Base-by-base conservation (phyloP, 1,284 basidiomycete genomes). In the Vanrija pseudolonga region DNA sequence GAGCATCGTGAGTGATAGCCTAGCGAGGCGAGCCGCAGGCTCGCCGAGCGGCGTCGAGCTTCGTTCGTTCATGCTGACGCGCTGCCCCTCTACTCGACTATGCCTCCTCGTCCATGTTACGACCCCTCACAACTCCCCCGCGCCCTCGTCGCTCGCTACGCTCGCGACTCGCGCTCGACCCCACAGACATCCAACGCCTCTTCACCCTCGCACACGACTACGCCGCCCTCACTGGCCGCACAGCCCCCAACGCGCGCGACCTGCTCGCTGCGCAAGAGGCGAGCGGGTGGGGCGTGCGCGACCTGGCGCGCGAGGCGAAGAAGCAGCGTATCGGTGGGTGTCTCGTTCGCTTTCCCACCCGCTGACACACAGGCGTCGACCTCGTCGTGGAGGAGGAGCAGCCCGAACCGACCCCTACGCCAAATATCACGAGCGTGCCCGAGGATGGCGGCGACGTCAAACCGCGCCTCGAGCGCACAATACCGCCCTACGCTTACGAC, bases 1-100 rank as follows among this genome's bases (percentile, higher is more conserved):
- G 69, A 72, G 47, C 53, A 56, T 19, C 71, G 72, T 74, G 48
- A 60, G 72, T 68, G n/a, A 4, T 5, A 26, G 24, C n/a, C n/a
- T n/a, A 26, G 24, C 24, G 24, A 26, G 5, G 24, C 5, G 5
- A 9, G 24, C 24, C 24, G 24, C 4, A 26, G 24, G 24, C 24
- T 26, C 5, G 24, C 24, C 24, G 24, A 26, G 24, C 24, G 24
- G 24, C 24, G 24, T 26, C 9, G 24, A 9, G 24, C 24, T n/a
- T n/a, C n/a, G n/a, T n/a, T n/a, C n/a, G n/a, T n/a, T n/a, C n/a
- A n/a, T 26, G 26, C 26, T 26, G 26, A 26, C 26, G 26, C 26
- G 26, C 11, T 26, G 32, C 32, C 14, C 32, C 12, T 15, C 32
- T 2, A 2, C 32, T 32, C 11, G 32, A 32, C 12, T 12, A 14